These are phyloP conservation scores for Solidago caesia DNA, from an alignment of 129 eudicot genomes.

Conservation along the genomic window DNA sequence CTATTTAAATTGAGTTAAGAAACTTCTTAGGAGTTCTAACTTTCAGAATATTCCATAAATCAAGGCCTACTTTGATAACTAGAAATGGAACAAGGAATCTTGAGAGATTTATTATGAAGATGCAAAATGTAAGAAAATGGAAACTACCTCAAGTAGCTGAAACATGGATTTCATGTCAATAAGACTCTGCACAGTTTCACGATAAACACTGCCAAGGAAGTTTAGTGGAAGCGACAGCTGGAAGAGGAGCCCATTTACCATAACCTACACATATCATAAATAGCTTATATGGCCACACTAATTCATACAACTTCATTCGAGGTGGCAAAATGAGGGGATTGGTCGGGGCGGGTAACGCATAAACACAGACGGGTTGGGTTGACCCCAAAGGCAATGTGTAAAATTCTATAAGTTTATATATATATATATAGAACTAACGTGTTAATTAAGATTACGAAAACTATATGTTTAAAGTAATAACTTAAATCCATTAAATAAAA, in stretches of 20 bases:
- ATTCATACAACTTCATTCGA: neutral
- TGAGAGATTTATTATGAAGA: neutral
- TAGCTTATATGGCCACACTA: slow-evolving; percentile 7
- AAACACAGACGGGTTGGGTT: neutral
- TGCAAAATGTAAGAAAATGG: slow-evolving; percentile 13
- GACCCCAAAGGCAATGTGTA: neutral
- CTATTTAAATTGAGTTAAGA: neutral
- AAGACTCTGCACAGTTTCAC: slow-evolving; percentile 92
- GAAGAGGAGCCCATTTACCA: slow-evolving; percentile 97
- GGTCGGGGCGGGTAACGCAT: neutral
- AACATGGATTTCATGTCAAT: slow-evolving; percentile 96
- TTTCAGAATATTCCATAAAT: neutral
- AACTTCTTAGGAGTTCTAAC: neutral
- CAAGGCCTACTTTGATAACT: neutral
- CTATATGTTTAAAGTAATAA: neutral
- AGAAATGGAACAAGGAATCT: neutral
- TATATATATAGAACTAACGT: neutral
- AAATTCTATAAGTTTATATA: neutral
- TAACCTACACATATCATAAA: slow-evolving; percentile 53
- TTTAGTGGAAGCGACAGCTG: slow-evolving; percentile 98
- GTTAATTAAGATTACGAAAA: no score
- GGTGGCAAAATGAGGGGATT: neutral
- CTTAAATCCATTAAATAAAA: no score
- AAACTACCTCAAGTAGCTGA: slow-evolving; percentile 86
- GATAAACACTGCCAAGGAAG: slow-evolving; percentile 93